Evolutionary conservation across 805 yeast genomes (phyloP), one percentile per base, ranked within the genome.

Genomic region (Lipomyces starkeyi): DNA sequence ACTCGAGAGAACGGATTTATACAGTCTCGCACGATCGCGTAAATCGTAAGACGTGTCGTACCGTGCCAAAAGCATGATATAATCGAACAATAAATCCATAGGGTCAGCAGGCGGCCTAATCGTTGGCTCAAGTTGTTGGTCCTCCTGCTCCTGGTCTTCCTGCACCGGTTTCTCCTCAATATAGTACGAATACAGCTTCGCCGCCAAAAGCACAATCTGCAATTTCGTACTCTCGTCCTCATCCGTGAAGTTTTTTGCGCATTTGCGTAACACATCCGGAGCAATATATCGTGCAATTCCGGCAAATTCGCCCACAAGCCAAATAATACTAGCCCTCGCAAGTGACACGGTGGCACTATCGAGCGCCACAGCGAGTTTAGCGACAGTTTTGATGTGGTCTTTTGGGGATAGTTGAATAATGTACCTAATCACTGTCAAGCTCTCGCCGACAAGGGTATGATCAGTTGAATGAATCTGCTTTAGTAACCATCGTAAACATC

Each of bases 291-390:
- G 80, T 4, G 73, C 71, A 49, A 81, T 82, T 35, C 76, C 77
- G 0, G 88, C 83, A 75, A 88, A 89, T 75, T 95, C 98, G 3
- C 98, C 97, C 62, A 94, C 84, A 9, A 94, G 82, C 98, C 98
- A 95, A 6, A 94, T 83, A 11, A 93, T 88, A 59, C 94, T 90
- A 0, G 97, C 92, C 71, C 88, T 86, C 0, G 98, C 96, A 20
- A 80, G 70, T 1, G 77, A 66, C 2, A 73, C 75, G 17, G 71
- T 66, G 5, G 71, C 74, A 40, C 78, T 78, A 13, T 70, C 71
- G 54, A 82, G 74, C 1, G 73, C 70, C 6, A 58, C 49, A 6
- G 73, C 73, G 13, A 74, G 79, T 63, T 84, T 83, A 37, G 86
- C 82, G 14, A 90, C 83, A 1, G 89, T 85, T 40, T 83, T 82